phyloP scores from a whole-genome alignment of 169 alveolate genomes.

The Plasmodium yoelii region DNA sequence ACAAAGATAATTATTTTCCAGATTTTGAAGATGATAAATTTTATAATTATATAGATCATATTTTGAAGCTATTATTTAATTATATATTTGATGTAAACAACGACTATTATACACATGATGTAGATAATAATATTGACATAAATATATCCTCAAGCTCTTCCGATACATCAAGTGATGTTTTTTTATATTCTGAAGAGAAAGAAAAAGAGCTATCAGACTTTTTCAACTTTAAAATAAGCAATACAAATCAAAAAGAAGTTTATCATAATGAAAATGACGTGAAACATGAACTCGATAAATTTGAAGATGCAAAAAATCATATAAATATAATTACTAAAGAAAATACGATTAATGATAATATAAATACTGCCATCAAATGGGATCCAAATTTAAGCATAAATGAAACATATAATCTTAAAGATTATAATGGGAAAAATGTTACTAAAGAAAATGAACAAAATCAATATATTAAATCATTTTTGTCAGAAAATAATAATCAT shows the following conservation, averaged over 20 bases:
- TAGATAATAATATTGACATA: background rate
- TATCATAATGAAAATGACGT: background rate
- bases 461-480: background rate
- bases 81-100: conserved; percentile 51
- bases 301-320: background rate
- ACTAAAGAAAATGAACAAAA: conserved; percentile 4
- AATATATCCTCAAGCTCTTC: conserved; percentile 47
- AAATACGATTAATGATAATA: background rate
- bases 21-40: conserved; percentile 61
- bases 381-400: background rate
- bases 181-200: conserved; percentile 23
- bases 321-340: background rate
- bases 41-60: conserved; percentile 40
- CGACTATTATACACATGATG: conserved; percentile 6
- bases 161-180: conserved; percentile 32
- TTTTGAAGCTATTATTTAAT: conserved; percentile 42
- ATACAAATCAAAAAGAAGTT: background rate
- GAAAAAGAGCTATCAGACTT: conserved; percentile 15
- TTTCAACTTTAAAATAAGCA: background rate
- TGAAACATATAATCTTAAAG: background rate
- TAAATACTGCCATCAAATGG: background rate
- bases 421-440: background rate
- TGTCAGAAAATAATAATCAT: background rate
- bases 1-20: conserved; percentile 7
- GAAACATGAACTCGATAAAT: background rate